Base-by-base conservation (phyloP, 2,329 filamentous ascomycete species). In the Trichophyton equinum region DNA sequence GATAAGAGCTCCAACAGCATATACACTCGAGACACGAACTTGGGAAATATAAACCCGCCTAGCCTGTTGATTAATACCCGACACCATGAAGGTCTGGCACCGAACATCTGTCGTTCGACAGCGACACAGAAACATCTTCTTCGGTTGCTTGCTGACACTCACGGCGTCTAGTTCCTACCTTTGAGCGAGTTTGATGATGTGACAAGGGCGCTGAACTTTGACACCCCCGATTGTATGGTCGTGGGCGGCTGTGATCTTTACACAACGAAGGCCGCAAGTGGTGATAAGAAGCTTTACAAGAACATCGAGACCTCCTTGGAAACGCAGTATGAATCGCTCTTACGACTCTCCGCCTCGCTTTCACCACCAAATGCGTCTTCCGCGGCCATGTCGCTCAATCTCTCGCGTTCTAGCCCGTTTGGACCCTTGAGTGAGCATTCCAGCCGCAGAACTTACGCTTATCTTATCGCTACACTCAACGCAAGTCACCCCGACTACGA, bases 221-320 rank as follows among this genome's bases (percentile, higher is more conserved):
- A 94, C 69, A 96, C 92, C 0, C 85, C 88, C 58, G 92, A 97
- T 72, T 91, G 90, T 71, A 89, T 92, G 67, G 88, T 99, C 63
- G 87, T 91, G 30, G 94, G 94, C 68, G 89, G 89, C 65, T 97
- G 92, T 79, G 94, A 99, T 74, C 82, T 97, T 18, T 99, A 96
- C 79, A 97, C 92, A 8, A 96, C 91, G 27, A 99, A 99, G 76
- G 91, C 94, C 33, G 91, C 92, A 60, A 91, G 91, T 53, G 86
- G 87, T 65, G 94, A 99, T 73, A 96, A 96, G 82, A 97, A 97
- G 72, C 80, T 99, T 7, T 96, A 96, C 80, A 95, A 91, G 76
- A 89, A 87, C 71, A 97, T 99, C 71, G 91, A 96, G 72, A 85
- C 88, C 70, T 91, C 89, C 33, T 83, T 99, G 62, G 91, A 95